Percentiles rank a stretch among this genome's conserved stretches.
These are phyloP conservation scores for Trametes gibbosa DNA, from an alignment of 768 basidiomycete species.

Conservation along the genomic window DNA sequence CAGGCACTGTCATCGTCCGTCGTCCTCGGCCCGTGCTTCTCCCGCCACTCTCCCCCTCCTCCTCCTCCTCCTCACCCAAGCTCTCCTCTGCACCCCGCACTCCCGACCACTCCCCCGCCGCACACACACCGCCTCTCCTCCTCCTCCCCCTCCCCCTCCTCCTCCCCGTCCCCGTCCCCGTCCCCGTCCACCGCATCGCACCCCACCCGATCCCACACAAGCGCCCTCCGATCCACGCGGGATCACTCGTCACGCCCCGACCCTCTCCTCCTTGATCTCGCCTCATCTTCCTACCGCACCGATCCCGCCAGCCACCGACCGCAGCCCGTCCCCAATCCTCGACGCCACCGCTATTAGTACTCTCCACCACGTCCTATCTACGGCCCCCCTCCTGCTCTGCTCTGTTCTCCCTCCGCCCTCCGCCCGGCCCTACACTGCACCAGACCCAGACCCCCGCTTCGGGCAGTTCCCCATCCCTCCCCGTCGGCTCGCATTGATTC, in stretches of 20 bases:
- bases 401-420: too few species aligned
- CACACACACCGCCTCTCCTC: not conserved
- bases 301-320: not conserved
- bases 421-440: too few species aligned
- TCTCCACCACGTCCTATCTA: not conserved
- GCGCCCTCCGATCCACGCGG: constrained; percentile 14
- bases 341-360: constrained; percentile 8
- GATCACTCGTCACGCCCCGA: constrained; percentile 15
- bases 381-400: too few species aligned
- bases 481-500: not conserved
- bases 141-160: not conserved
- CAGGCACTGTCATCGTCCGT: constrained; percentile 21
- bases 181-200: not conserved
- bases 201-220: not conserved
- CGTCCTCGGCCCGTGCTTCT: constrained; percentile 23
- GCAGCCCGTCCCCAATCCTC: not conserved
- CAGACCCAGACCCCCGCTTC: too few species aligned
- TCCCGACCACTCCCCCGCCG: too few species aligned
- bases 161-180: not conserved
- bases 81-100: too few species aligned
- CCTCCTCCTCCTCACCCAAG: too few species aligned
- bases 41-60: constrained; percentile 16
- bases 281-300: constrained; percentile 11
- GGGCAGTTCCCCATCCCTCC: not conserved
- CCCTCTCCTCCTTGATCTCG: constrained; percentile 6